phyloP scores from a whole-genome alignment of 305 asterid species.

The Plantago rigida region DNA sequence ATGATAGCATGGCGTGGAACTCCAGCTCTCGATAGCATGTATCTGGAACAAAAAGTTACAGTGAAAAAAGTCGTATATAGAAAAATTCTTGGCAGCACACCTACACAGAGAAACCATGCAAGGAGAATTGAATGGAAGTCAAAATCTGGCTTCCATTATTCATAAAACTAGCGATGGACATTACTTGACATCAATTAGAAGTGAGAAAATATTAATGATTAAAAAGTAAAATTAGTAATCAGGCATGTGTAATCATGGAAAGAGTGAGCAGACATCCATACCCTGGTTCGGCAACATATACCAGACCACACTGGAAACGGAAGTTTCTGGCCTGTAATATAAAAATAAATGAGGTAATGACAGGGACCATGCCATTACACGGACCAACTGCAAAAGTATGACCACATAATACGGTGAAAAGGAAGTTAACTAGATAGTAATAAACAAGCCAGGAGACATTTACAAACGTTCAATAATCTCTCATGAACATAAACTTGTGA shows the following conservation, averaged over 20 bases:
- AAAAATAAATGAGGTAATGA: conserved; percentile 20
- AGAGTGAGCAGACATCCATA: conserved; percentile 29
- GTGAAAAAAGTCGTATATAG: too few species aligned
- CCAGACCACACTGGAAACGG: conserved; percentile 87
- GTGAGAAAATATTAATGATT: neutral
- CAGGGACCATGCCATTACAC: conserved; percentile 11
- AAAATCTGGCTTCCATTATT: conserved; percentile 14
- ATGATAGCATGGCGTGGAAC: conserved; percentile 93
- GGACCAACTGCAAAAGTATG: conserved; percentile 7
- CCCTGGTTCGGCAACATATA: conserved; percentile 96
- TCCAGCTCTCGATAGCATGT: conserved; percentile 93
- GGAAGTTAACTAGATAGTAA: too few species aligned
- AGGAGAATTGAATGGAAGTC: conserved; percentile 3
- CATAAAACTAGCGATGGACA: conserved; percentile 3
- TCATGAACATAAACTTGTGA: too few species aligned
- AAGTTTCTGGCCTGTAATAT: conserved; percentile 85
- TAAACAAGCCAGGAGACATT: too few species aligned
- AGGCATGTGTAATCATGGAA: conserved; percentile 4
- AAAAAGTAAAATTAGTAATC: conserved; percentile 16
- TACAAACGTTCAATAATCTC: too few species aligned
- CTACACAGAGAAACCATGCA: neutral
- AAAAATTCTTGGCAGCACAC: too few species aligned
- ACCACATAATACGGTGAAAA: too few species aligned
- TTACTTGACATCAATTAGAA: conserved; percentile 13
- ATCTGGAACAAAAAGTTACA: conserved; percentile 40